These are phyloP conservation scores for Phytopythium delawarense DNA, from an alignment of 352 stramenopile species.

Conservation along the genomic window DNA sequence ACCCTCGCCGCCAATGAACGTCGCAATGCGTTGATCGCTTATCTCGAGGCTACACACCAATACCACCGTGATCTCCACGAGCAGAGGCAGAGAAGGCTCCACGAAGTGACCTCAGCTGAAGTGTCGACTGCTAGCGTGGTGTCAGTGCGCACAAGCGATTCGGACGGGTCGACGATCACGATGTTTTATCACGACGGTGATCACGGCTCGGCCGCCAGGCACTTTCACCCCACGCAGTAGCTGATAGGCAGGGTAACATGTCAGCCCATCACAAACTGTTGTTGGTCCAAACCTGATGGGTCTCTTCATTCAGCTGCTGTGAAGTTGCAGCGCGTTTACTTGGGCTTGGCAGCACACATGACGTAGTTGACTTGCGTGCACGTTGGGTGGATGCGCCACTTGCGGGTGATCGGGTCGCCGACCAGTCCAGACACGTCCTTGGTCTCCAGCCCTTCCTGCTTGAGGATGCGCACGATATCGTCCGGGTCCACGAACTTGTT, in stretches of 20 bases:
- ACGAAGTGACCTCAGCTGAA: background rate
- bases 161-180: slow-evolving; percentile 1
- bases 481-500: slow-evolving; percentile 78
- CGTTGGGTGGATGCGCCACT: slow-evolving; percentile 68
- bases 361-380: slow-evolving; percentile 85
- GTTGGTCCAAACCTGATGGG: background rate
- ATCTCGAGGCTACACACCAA: background rate
- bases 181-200: background rate
- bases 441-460: slow-evolving; percentile 48
- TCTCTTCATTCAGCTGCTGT: background rate
- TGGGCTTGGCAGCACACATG: slow-evolving; percentile 64
- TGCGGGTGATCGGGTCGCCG: slow-evolving; percentile 64
- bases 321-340: slow-evolving; percentile 10
- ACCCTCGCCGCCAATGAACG: slow-evolving; percentile 44
- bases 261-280: background rate
- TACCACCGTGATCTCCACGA: background rate
- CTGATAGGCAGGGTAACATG: too few species aligned
- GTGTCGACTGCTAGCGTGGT: background rate
- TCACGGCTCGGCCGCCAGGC: background rate
- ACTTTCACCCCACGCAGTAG: background rate
- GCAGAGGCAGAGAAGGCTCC: background rate
- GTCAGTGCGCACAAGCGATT: background rate
- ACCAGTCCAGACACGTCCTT: slow-evolving; percentile 80
- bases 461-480: slow-evolving; percentile 55
- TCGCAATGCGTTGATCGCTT: slow-evolving; percentile 39